Conservation (phyloP, 2,329 filamentous ascomycete species). For the Thermomyces lanuginosus region DNA sequence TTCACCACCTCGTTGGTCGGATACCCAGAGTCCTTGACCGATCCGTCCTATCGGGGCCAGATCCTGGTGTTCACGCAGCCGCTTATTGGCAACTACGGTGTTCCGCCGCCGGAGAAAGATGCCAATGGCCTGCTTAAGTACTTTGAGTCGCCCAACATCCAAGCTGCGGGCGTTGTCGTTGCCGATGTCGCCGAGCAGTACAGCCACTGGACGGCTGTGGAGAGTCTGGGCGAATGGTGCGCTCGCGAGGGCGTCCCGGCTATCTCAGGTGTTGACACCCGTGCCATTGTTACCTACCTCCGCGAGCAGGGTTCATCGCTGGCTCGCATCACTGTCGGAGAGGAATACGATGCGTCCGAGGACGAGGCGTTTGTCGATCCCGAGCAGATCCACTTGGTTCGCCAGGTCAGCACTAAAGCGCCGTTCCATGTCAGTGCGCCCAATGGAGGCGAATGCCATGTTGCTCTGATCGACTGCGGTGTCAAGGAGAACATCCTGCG, state of each 20-base stretch:
- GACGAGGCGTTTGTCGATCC: conserved; percentile 93
- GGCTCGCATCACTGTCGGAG: conserved; percentile 82
- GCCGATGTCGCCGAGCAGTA: conserved; percentile 86
- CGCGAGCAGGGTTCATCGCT: conserved; percentile 94
- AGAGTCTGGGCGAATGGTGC: conserved; percentile 87
- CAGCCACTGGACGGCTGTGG: conserved; percentile 97
- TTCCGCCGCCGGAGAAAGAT: conserved; percentile 73
- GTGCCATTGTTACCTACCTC: conserved; percentile 86
- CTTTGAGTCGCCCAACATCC: conserved; percentile 95
- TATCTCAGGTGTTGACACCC: conserved; percentile 92
- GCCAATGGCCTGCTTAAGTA: conserved; percentile 84
- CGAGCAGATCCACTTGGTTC: conserved; percentile 89
- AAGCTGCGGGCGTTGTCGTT: conserved; percentile 89
- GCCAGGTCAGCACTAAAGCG: conserved; percentile 92
- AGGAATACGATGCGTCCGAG: conserved; percentile 96
- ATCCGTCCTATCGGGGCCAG: conserved; percentile 57
- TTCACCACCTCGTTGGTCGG: conserved; percentile 97
- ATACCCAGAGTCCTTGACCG: conserved; percentile 77
- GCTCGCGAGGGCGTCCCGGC: conserved; percentile 88
- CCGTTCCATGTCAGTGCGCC: conserved; percentile 87
- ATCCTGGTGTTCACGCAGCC: conserved; percentile 98
- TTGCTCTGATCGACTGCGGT: conserved; percentile 92
- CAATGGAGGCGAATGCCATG: conserved; percentile 68
- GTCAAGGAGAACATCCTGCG: conserved; percentile 99
- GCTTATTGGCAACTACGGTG: conserved; percentile 95